Base-by-base conservation (phyloP, 1,284 basidiomycete genomes). In the Neotropicomus parvogracilis region DNA sequence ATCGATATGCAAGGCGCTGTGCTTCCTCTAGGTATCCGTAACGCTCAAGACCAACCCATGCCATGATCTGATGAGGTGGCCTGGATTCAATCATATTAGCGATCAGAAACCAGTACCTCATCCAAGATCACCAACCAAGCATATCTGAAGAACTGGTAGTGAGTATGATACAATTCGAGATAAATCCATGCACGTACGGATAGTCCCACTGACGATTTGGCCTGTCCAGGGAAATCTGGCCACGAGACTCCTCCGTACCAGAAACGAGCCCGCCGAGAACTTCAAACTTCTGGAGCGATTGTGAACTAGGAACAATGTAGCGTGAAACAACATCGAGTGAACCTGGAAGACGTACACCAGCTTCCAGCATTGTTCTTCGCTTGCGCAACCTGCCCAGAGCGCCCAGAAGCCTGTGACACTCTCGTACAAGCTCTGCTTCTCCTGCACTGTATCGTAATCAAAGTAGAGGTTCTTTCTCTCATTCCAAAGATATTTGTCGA, bases 161-260 rank as follows among this genome's bases (percentile, higher is more conserved):
- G 44, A 64, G 51, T 48, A 45, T 28, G 20, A 49, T 35, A 46
- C 21, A 37, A 57, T 36, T 50, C 49, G 42, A 50, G 46, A 38
- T 39, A 48, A 53, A 34, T 11, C 17, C 48, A 42, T 48, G 41
- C 28, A 79, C 85, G 56, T 70, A 91, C 78, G 88, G 88, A 64
- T 87, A 91, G 64, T 91, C 95, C 95, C 95, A 98, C 67, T 98
- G 97, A 58, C 97, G 90, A 72, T 97, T 97, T n/a, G 97, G 97
- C 40, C 95, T 78, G 63, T 97, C 91, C 45, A 98, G 76, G 13
- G 93, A 94, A 55, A 99, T 94, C 67, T 89, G 90, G 39, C 95
- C 95, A 51, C 95, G 81, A 40, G 94, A 97, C 68, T 95, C 91
- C 63, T 98, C 95, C 1, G 97, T 98, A 46, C 95, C 95, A 11